Conservation (phyloP, 140 eudicot species). For the Ambrosia hybrid region DNA sequence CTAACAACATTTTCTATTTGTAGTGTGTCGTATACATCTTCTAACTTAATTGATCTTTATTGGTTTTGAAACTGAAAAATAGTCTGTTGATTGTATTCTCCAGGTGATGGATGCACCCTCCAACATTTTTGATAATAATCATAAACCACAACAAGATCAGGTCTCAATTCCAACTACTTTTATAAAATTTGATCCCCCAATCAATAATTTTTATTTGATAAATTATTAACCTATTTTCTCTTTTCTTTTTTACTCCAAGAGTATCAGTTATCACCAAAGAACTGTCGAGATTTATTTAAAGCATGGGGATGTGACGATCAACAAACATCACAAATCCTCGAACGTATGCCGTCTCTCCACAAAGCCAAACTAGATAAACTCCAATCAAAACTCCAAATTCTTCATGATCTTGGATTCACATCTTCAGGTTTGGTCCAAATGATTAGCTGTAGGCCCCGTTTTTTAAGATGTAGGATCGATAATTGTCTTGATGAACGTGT, state of each 20-base stretch:
- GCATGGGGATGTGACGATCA: slow-evolving; percentile 63
- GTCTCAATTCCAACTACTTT: slow-evolving; percentile 27
- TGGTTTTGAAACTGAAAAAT: background rate
- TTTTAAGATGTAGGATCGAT: slow-evolving; percentile 40
- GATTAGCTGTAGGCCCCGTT: slow-evolving; percentile 68
- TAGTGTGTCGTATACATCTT: background rate
- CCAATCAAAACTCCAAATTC: slow-evolving; percentile 55
- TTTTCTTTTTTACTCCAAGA: slow-evolving; percentile 31
- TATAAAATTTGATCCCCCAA: background rate
- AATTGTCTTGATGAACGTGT: slow-evolving; percentile 51
- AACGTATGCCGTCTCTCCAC: slow-evolving; percentile 52
- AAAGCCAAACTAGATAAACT: slow-evolving; percentile 43
- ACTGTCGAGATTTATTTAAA: slow-evolving; percentile 46
- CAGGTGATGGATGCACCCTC: slow-evolving; percentile 27
- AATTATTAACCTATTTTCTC: slow-evolving; percentile 17
- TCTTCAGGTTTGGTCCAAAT: slow-evolving; percentile 57
- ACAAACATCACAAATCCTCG: slow-evolving; percentile 47
- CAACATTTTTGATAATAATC: slow-evolving; percentile 12
- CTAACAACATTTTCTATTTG: background rate
- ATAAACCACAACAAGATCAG: slow-evolving; percentile 29
- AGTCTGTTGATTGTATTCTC: background rate
- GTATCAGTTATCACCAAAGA: slow-evolving; percentile 35
- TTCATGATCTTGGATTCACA: slow-evolving; percentile 48
- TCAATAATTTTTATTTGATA: background rate
- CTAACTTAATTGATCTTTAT: background rate